Evolutionary conservation across 192 early-diverging fungal species (phyloP), one percentile per base, ranked within the genome.

Genomic region (Kappamyces sp.): DNA sequence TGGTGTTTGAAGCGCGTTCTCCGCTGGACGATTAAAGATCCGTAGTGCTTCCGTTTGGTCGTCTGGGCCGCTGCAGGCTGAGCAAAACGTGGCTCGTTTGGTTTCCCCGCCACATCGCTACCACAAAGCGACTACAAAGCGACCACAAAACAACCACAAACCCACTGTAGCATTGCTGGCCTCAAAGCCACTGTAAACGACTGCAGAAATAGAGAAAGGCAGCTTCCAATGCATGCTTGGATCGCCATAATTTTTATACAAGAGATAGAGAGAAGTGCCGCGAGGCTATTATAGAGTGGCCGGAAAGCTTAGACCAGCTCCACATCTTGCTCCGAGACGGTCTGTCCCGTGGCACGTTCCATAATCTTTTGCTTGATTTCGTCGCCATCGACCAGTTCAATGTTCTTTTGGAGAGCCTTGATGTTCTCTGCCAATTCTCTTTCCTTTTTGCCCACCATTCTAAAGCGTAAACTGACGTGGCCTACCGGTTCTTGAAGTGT

Each of bases 401-500:
- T 90, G 69, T 92, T 89, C 69, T 83, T 85, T 69, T 90, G 80
- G 50, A 96, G 77, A 40, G 87, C 74, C 55, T 76, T 73, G 58
- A 93, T 70, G 66, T 91, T 86, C 60, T 87, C 77, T 48, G 67
- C 74, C 69, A 77, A 86, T 54, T 92, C 90, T 54, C 78, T 78
- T 35, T 89, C 84, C 78, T 87, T 87, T 72, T 93, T 93, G 32
- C 88, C 90, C 55, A 76, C 71, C 86, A 96, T 88, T 60, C 91
- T 84, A 71, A 85, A 23, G 31, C 9, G 10, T 41, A 47, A 13
- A 61, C 7, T 58, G 38, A 38, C 32, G 35, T 1, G 39, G 10
- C 42, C 32, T 34, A 52, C 61, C 68, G 40, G 54, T 76, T 67
- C 86, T 92, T 94, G 76, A 80, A 90, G 78, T 91, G 94, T 35